These are phyloP conservation scores for Melastoma candidum DNA, from an alignment of 441 rosid species.

Conservation along the genomic window DNA sequence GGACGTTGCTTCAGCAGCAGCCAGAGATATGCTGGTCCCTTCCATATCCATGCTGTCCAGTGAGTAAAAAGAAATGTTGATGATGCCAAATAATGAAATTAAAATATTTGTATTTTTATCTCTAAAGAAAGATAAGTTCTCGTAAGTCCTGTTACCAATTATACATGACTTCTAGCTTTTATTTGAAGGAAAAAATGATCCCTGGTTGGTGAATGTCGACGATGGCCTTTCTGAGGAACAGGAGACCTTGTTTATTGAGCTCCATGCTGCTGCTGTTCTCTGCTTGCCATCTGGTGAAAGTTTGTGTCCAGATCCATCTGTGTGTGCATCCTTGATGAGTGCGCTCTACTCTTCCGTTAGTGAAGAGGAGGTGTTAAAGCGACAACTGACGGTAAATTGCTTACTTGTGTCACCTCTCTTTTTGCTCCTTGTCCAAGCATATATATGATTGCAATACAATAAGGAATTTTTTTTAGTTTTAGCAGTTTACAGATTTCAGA, in stretches of 20 bases:
- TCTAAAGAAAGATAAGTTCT: background rate
- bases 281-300: conserved; percentile 95
- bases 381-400: conserved; percentile 68
- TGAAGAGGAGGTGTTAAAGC: conserved; percentile 71
- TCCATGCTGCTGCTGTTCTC: conserved; percentile 91
- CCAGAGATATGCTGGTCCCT: conserved; percentile 55
- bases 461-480: too few species aligned
- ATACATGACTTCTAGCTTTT: conserved; percentile 9
- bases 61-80: conserved; percentile 28
- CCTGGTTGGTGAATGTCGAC: conserved; percentile 62
- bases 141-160: conserved; percentile 5
- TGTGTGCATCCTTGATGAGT: conserved; percentile 83
- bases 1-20: conserved; percentile 52
- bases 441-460: too few species aligned
- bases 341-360: conserved; percentile 80
- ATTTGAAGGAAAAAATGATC: conserved; percentile 52
- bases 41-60: conserved; percentile 59
- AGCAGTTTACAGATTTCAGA: too few species aligned
- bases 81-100: conserved; percentile 1
- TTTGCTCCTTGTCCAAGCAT: background rate
- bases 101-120: background rate
- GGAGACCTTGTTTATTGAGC: conserved; percentile 59
- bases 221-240: conserved; percentile 43
- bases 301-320: conserved; percentile 79
- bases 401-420: conserved; percentile 2